Conservation (phyloP, 2,329 filamentous ascomycete species). For the Apiospora malaysiana region DNA sequence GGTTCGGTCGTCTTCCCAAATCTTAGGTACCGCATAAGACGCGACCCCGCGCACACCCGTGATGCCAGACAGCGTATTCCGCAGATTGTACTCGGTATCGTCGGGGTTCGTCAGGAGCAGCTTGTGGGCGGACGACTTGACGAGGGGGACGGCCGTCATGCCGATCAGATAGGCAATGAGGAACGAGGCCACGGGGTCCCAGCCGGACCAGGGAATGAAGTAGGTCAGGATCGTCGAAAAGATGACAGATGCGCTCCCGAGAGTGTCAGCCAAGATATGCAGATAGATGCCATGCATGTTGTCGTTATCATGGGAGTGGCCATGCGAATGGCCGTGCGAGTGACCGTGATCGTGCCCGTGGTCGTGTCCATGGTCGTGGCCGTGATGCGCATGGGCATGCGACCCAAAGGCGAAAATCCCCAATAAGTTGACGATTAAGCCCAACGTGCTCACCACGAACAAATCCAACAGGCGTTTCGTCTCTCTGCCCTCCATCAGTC, state of each 20-base stretch:
- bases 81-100: conserved; percentile 84
- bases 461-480: conserved; percentile 86
- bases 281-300: conserved; percentile 98
- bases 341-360: conserved; percentile 42
- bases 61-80: conserved; percentile 84
- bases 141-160: conserved; percentile 86
- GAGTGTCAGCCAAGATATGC: conserved; percentile 91
- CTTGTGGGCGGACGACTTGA: conserved; percentile 81
- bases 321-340: conserved; percentile 42
- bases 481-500: conserved; percentile 82
- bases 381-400: conserved; percentile 55
- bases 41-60: conserved; percentile 82
- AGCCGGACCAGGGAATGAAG: conserved; percentile 87
- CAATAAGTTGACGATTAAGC: conserved; percentile 87
- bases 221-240: conserved; percentile 88
- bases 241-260: conserved; percentile 94
- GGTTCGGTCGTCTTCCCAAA: conserved; percentile 83
- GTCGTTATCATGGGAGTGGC: conserved; percentile 71
- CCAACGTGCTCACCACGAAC: conserved; percentile 84
- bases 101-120: conserved; percentile 85
- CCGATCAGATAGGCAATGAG: conserved; percentile 94
- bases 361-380: conserved; percentile 37
- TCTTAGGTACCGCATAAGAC: conserved; percentile 84
- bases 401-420: conserved; percentile 86
- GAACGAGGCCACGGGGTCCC: conserved; percentile 93